Conservation (phyloP, 306 rosid species). For the Malus fusca region DNA sequence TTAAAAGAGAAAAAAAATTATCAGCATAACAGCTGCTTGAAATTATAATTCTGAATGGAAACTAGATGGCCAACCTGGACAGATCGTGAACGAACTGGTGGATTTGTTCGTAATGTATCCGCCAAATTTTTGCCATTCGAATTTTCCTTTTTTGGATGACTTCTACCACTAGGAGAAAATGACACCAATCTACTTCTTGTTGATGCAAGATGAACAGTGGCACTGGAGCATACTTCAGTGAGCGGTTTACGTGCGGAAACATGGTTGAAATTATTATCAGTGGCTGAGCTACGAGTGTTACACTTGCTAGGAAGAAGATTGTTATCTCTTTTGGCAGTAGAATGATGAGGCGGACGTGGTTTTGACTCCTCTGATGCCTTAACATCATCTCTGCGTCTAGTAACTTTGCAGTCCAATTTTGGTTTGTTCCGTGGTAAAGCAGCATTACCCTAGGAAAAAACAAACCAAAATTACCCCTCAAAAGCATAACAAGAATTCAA, state of each 20-base stretch:
- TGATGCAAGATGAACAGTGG: constrained; percentile 7
- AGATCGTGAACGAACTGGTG: background rate
- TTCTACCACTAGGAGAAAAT: constrained; percentile 6
- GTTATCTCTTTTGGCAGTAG: constrained; percentile 3
- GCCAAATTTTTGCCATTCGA: background rate
- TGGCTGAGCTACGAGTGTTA: background rate
- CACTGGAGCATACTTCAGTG: constrained; percentile 2
- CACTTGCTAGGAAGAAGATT: constrained; percentile 6
- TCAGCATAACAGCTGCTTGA: background rate
- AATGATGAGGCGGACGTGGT: background rate
- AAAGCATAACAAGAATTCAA: background rate
- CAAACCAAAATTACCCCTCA: background rate
- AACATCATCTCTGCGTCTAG: constrained; percentile 4
- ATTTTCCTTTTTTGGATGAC: constrained; percentile 1
- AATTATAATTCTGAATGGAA: background rate
- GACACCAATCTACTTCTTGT: constrained; percentile 4
- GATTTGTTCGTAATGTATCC: constrained; percentile 1
- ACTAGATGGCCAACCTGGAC: constrained; percentile 9
- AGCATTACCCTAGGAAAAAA: constrained; percentile 10
- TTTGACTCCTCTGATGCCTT: constrained; percentile 6
- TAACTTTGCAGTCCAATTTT: background rate
- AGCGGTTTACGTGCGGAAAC: constrained; percentile 1
- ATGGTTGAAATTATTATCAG: background rate
- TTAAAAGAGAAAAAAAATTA: background rate
- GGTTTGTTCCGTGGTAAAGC: constrained; percentile 1